phyloP scores from a whole-genome alignment of 768 basidiomycete species.

The Suillus alpinus region DNA sequence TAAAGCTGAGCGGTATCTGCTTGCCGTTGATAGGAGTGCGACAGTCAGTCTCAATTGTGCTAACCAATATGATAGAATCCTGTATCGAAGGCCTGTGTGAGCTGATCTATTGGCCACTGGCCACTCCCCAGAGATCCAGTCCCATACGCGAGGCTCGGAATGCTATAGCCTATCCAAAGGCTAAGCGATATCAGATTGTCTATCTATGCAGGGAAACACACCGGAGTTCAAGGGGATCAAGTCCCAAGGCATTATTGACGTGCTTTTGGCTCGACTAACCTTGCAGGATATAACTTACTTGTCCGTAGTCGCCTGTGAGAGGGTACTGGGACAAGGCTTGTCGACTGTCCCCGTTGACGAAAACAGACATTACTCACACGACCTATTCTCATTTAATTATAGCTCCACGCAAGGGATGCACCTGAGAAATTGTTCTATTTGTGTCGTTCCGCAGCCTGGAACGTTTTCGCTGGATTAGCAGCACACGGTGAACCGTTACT shows the following conservation, averaged over 20 bases:
- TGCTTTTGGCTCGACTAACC: neutral
- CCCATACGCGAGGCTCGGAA: slow-evolving; percentile 56
- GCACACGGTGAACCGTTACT: neutral
- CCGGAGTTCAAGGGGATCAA: slow-evolving; percentile 58
- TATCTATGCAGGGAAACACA: slow-evolving; percentile 18
- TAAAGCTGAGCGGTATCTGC: slow-evolving; percentile 62
- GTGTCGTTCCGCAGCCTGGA: neutral
- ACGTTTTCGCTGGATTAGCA: neutral
- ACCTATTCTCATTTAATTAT: neutral
- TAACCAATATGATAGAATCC: slow-evolving; percentile 65
- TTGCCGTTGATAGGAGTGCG: neutral
- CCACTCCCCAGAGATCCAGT: slow-evolving; percentile 66
- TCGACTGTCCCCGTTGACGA: neutral
- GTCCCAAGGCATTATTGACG: slow-evolving; percentile 54
- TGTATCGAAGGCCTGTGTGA: slow-evolving; percentile 59
- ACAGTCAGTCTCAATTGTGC: slow-evolving; percentile 10
- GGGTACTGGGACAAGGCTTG: neutral
- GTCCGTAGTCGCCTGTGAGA: neutral
- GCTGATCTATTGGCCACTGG: slow-evolving; percentile 46
- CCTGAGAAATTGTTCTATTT: neutral
- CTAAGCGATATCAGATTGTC: neutral
- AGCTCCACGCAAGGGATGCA: neutral
- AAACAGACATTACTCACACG: neutral
- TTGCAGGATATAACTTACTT: neutral
- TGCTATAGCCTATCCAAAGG: slow-evolving; percentile 35